phyloP scores from a whole-genome alignment of 192 early-diverging fungal species.

The Rhizophlyctis rosea region DNA sequence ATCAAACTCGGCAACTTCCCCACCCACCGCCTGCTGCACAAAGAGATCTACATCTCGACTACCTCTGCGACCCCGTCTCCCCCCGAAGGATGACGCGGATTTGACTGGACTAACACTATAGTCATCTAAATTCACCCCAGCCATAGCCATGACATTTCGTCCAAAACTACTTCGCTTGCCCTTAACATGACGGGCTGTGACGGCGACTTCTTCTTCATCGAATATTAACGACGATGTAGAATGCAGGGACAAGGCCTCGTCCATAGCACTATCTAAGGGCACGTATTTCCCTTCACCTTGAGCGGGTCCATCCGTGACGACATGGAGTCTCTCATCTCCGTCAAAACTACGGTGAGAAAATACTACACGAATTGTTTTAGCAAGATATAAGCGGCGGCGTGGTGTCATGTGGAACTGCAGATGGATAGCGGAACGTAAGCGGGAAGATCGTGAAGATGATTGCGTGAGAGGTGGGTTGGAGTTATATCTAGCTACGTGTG shows the following conservation, averaged over 20 bases:
- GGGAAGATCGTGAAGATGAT: conserved; percentile 13
- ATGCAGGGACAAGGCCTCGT: no score
- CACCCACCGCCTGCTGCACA: no score
- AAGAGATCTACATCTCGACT: no score
- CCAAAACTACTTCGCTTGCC: no score
- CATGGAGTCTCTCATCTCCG: conserved; percentile 59
- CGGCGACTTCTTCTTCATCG: no score
- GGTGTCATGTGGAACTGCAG: conserved; percentile 62
- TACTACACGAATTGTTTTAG: conserved; percentile 66
- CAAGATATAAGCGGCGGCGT: conserved; percentile 59
- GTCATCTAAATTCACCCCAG: neutral
- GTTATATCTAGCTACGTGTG: neutral
- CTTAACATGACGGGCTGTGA: no score
- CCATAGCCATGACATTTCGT: neutral
- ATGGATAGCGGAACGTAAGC: conserved; percentile 75
- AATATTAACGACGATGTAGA: no score
- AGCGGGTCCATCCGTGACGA: conserved; percentile 57
- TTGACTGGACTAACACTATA: neutral
- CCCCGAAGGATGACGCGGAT: no score
- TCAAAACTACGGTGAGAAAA: conserved; percentile 67
- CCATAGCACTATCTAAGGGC: no score
- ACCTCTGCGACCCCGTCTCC: no score
- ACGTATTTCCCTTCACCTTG: conserved; percentile 3
- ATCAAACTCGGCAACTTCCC: no score
- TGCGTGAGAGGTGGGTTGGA: neutral